Evolutionary conservation across 257 asterid species (phyloP), one percentile per base, ranked within the genome.

Genomic region (Petunia secreta): DNA sequence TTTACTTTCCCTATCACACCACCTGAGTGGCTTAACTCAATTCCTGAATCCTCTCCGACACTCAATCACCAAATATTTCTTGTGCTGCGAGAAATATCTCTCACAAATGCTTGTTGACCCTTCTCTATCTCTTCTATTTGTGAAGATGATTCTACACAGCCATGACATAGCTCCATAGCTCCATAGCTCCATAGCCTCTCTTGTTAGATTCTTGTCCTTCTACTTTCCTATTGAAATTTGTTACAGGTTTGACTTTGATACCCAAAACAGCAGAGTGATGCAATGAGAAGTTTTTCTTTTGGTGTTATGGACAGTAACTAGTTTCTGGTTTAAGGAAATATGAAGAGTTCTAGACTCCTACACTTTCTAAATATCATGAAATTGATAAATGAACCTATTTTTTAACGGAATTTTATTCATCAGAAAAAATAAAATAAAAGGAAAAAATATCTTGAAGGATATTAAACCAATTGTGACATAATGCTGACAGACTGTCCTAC

Each of bases 161-260:
- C 60, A 71, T 48, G 48, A 48, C 11, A n/a, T n/a, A n/a, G n/a
- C n/a, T n/a, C n/a, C 25, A 25, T 25, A 25, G 25, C 25, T 25
- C 25, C 25, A 57, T 9, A 4, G 58, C 3, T 71, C 62, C 62
- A 55, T 55, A 13, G 62, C 34, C 60, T 25, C 43, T 5, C 60
- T 71, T 46, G 77, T 43, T 71, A 25, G 77, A 71, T 71, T 71
- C 3, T 71, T 8, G 46, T 71, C 25, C 77, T 71, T 10, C 44
- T 46, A 34, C 10, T 25, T 71, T 34, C 41, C 43, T 71, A 71
- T 0, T 8, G 77, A 71, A 48, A 43, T 25, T 10, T 11, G 3
- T 71, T 0, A 46, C 0, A 8, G 59, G 43, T 71, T 69, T 48
- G 54, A 48, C 34, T 71, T 71, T 46, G 43, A 50, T 48, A 25